These are phyloP conservation scores for Omphalotus guepiniiformis DNA, from an alignment of 768 basidiomycete species.

Conservation along the genomic window DNA sequence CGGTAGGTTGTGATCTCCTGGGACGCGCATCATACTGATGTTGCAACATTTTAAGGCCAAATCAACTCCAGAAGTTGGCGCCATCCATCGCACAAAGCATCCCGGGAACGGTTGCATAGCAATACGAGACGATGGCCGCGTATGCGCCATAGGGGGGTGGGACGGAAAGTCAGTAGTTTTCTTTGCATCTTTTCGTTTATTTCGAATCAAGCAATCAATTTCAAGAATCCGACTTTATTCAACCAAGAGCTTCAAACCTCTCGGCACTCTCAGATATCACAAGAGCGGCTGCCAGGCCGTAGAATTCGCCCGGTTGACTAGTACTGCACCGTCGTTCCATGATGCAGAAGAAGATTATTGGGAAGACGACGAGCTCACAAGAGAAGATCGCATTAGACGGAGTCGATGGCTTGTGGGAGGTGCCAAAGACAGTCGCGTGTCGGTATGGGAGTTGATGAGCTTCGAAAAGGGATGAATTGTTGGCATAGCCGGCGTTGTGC, in stretches of 20 bases:
- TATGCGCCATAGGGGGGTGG: constrained; percentile 92
- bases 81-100: constrained; percentile 58
- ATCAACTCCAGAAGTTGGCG: neutral
- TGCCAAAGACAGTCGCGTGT: constrained; percentile 65
- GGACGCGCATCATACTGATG: neutral
- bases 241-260: constrained; percentile 70
- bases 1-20: constrained; percentile 26
- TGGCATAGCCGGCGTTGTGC: too few species aligned
- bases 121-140: constrained; percentile 67
- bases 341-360: constrained; percentile 32
- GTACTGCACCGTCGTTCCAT: constrained; percentile 11
- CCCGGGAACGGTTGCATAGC: constrained; percentile 78
- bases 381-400: constrained; percentile 39
- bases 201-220: neutral
- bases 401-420: constrained; percentile 62
- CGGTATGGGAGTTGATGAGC: constrained; percentile 64
- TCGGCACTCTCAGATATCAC: constrained; percentile 84
- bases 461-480: constrained; percentile 32
- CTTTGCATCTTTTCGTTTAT: neutral
- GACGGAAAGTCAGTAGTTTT: constrained; percentile 76
- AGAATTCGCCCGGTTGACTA: constrained; percentile 51
- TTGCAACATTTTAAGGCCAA: neutral
- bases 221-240: constrained; percentile 79
- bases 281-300: constrained; percentile 72
- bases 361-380: constrained; percentile 51